A percentile compares a stretch with the other conserved stretches of the same genome.
phyloP scores from a whole-genome alignment of 331 rosid genomes.

The Rosa hybrid region DNA sequence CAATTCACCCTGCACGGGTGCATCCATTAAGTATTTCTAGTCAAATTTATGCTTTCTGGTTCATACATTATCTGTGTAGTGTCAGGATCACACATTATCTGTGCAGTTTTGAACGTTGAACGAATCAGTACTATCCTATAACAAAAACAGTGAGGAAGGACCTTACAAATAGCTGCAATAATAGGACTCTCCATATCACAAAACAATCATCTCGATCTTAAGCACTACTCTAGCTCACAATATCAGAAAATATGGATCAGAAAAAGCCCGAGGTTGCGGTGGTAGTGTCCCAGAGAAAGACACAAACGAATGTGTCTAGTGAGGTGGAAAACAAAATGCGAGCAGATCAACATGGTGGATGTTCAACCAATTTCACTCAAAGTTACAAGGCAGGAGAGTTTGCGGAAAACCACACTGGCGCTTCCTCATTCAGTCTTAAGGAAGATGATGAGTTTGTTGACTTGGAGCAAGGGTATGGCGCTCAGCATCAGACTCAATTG shows the following conservation, averaged over 20 bases:
- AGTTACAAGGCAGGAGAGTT: not conserved
- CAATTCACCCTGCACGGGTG: not conserved
- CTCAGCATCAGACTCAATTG: not conserved
- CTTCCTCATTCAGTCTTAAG: not conserved
- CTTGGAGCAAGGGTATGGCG: not conserved
- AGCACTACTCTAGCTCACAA: not conserved
- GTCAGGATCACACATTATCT: not conserved
- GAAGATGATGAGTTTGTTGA: slow-evolving; percentile 10
- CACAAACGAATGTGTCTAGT: not conserved
- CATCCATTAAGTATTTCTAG: not conserved
- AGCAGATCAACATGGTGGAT: not conserved
- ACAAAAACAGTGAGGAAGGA: not conserved
- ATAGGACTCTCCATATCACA: not conserved
- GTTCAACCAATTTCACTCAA: not conserved
- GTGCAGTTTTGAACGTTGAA: not conserved
- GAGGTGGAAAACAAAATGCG: not conserved
- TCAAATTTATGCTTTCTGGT: not conserved
- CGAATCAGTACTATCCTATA: not conserved
- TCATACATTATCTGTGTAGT: not conserved
- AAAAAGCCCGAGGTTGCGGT: not conserved
- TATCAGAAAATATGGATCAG: not conserved
- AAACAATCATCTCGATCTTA: not conserved
- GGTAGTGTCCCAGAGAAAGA: not conserved
- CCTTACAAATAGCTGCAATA: not conserved
- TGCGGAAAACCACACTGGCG: not conserved